Evolutionary conservation across 129 eudicot species (phyloP), one percentile per base, ranked within the genome.

Genomic region (Centrapalus pauciflorus): DNA sequence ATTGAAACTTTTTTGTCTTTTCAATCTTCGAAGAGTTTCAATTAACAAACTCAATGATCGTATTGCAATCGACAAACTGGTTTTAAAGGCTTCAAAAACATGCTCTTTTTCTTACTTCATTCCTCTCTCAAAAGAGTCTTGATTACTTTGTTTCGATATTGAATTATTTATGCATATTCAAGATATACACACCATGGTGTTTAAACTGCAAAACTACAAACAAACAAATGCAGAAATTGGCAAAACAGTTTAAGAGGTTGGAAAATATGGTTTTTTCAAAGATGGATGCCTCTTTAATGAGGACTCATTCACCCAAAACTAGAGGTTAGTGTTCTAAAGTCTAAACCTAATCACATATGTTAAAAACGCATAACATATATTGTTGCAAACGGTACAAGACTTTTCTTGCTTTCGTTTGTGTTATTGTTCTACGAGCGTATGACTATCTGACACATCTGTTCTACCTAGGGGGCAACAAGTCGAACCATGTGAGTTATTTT

Each of bases 181-280:
- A 91, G 97, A 80, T 91, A 69, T 83, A 91, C 66, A 85, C 98
- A 25, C 98, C 98, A 37, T 88, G 98, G 98, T 91, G 96, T 71
- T 74, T 86, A 64, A 70, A 48, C 61, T 86, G 96, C 75, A 96
- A 92, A 67, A 58, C 88, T 50, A 92, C 95, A 9, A 92, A 79
- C 85, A 92, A 92, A 79, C 88, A 88, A 68, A 77, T 89, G 35
- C 90, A 83, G 73, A 89, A 89, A 76, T 73, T 92, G 83, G 95
- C 95, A 25, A 92, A 92, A 83, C 98, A 88, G 79, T 92, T 92
- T 70, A 83, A 77, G 66, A 95, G 96, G 4, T 81, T 86, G 76
- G 88, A 86, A 37, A 77, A 55, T 73, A 69, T 92, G 29, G 77
- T 74, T 32, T 88, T 92, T 77, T 95, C 95, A 26, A 83, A 83